These are phyloP conservation scores for Dryas integrifolia DNA, from an alignment of 331 rosid species.

Conservation along the genomic window DNA sequence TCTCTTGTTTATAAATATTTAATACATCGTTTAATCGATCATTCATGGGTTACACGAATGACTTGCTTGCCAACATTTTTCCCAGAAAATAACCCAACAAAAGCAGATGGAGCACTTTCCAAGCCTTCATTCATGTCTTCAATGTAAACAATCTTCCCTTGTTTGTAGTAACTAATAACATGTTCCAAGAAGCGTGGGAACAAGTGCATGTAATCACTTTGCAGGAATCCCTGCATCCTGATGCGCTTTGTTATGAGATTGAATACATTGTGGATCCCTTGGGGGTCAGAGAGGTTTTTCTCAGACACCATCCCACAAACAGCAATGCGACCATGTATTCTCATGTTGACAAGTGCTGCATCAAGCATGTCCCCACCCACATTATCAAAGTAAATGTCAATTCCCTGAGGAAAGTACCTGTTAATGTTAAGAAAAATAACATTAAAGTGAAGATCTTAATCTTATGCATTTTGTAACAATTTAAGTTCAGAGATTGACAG, in stretches of 20 bases:
- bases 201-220: conserved; percentile 63
- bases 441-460: too few relatives aligned
- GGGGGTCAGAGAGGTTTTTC: conserved; percentile 50
- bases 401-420: conserved; percentile 79
- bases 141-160: conserved; percentile 62
- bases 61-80: conserved; percentile 80
- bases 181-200: conserved; percentile 61
- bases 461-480: too few relatives aligned
- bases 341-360: conserved; percentile 87
- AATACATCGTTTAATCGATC: conserved; percentile 15
- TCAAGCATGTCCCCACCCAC: conserved; percentile 88
- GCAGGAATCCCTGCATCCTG: conserved; percentile 76
- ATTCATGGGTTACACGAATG: conserved; percentile 51
- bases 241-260: conserved; percentile 52
- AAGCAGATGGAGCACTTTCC: conserved; percentile 74
- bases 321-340: conserved; percentile 67
- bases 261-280: conserved; percentile 48
- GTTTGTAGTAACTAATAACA: conserved; percentile 48
- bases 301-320: conserved; percentile 82
- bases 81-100: conserved; percentile 65
- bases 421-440: background rate
- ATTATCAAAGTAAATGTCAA: conserved; percentile 85
- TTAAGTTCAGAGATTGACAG: too few relatives aligned
- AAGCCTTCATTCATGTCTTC: conserved; percentile 79
- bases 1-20: background rate